Conservation (phyloP, 257 asterid genomes). For the Striga asiatica region DNA sequence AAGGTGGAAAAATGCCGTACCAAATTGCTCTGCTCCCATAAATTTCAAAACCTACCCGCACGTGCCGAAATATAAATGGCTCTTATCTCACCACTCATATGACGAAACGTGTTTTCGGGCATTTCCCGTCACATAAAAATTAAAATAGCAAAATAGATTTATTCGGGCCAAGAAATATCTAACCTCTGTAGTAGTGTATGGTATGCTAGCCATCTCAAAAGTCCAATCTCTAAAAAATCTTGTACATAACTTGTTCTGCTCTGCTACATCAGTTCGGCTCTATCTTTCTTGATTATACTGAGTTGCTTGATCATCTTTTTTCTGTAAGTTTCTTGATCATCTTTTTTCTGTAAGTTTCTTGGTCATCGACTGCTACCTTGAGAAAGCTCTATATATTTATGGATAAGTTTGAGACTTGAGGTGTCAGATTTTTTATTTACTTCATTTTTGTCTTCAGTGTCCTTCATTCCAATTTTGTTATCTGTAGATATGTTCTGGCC, state of each 20-base stretch:
- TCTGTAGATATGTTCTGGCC: background rate
- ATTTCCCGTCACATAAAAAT: too few species aligned
- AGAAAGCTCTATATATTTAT: background rate
- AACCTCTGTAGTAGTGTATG: background rate
- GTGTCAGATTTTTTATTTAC: background rate
- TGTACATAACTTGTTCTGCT: conserved; percentile 10
- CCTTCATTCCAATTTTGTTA: background rate
- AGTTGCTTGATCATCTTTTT: background rate
- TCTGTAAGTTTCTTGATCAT: conserved; percentile 7
- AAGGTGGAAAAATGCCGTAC: too few species aligned
- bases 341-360: conserved; percentile 1
- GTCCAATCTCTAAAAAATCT: background rate
- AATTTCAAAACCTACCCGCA: conserved; percentile 3
- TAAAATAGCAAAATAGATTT: too few species aligned
- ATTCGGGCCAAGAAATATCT: conserved; percentile 3
- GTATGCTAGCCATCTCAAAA: background rate
- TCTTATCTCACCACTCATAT: background rate
- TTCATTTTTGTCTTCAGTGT: too few species aligned
- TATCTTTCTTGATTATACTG: conserved; percentile 1
- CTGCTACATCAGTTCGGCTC: background rate
- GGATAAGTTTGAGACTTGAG: background rate
- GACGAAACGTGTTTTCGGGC: background rate
- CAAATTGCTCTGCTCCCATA: too few species aligned
- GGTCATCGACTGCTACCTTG: conserved; percentile 5
- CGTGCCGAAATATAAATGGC: conserved; percentile 14